Percentiles rank a stretch among this genome's conserved stretches.
Evolutionary conservation across 306 rosid genomes (phyloP).

Genomic region (Luffa aegyptiaca): DNA sequence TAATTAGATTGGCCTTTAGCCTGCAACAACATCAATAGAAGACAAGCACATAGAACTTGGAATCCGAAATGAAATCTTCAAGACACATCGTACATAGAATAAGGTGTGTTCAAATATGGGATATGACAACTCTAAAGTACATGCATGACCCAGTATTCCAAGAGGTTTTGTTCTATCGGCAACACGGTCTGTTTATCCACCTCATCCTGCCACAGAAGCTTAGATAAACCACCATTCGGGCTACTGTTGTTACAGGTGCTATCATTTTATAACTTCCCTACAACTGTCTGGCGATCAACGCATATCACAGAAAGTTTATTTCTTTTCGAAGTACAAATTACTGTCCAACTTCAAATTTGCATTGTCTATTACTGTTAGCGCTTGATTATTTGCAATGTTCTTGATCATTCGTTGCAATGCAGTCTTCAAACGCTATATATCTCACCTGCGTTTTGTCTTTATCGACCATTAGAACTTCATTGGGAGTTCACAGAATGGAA

Average conservation of each 20-base stretch:
- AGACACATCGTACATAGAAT: not conserved
- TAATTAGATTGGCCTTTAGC: not conserved
- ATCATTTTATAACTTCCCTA: not conserved
- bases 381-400: not conserved
- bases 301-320: not conserved
- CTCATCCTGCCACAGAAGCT: not conserved
- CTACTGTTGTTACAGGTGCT: not conserved
- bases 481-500: constrained; percentile 87
- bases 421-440: not conserved
- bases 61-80: not conserved
- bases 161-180: not conserved
- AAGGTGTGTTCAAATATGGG: not conserved
- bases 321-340: not conserved
- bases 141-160: not conserved
- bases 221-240: not conserved
- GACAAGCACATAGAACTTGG: not conserved
- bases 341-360: not conserved
- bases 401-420: not conserved
- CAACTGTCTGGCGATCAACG: not conserved
- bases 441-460: constrained; percentile 6
- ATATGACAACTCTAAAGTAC: not conserved
- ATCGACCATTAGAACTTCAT: constrained; percentile 56
- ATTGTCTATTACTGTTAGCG: not conserved
- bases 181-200: not conserved
- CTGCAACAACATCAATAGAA: not conserved